Evolutionary conservation across 1,284 basidiomycete genomes (phyloP).

Genomic region (Cryptococcus wingfieldii): DNA sequence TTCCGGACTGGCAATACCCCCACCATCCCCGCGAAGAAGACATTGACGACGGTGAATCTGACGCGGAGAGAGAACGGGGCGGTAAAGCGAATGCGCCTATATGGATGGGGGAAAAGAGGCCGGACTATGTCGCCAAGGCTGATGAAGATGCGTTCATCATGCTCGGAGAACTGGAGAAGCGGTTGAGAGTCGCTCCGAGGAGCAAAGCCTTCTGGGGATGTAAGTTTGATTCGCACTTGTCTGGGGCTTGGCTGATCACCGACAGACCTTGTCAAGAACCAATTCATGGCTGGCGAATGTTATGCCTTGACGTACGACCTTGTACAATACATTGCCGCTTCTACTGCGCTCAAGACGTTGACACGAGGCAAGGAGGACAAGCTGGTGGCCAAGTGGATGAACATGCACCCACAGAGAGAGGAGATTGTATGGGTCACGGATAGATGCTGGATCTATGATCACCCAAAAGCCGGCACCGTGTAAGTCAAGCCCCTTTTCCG

Average conservation of each 20-base stretch:
- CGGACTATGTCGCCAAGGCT: conserved; percentile 85
- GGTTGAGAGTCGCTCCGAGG: conserved; percentile 66
- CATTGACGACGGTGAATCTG: neutral
- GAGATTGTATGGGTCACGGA: conserved; percentile 86
- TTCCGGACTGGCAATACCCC: conserved; percentile 56
- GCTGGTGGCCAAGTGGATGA: conserved; percentile 88
- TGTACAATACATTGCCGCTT: conserved; percentile 79
- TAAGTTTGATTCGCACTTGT: conserved; percentile 35
- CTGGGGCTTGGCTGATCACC: neutral
- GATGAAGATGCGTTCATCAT: conserved; percentile 94
- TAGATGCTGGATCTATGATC: conserved; percentile 97
- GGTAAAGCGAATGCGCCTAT: conserved; percentile 12
- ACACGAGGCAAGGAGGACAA: conserved; percentile 90
- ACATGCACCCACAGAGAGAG: conserved; percentile 71
- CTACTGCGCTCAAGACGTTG: conserved; percentile 63
- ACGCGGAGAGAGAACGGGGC: neutral
- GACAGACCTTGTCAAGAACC: conserved; percentile 77
- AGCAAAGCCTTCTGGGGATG: conserved; percentile 87
- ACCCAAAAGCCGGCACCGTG: conserved; percentile 88
- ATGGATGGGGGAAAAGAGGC: conserved; percentile 51
- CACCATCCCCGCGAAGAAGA: conserved; percentile 5
- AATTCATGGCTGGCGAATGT: conserved; percentile 94
- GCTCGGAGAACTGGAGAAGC: conserved; percentile 83
- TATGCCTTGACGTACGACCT: conserved; percentile 88
- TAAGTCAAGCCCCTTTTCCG: conserved; percentile 50